Conservation (phyloP, 257 asterid species). For the Eucommia ulmoides region DNA sequence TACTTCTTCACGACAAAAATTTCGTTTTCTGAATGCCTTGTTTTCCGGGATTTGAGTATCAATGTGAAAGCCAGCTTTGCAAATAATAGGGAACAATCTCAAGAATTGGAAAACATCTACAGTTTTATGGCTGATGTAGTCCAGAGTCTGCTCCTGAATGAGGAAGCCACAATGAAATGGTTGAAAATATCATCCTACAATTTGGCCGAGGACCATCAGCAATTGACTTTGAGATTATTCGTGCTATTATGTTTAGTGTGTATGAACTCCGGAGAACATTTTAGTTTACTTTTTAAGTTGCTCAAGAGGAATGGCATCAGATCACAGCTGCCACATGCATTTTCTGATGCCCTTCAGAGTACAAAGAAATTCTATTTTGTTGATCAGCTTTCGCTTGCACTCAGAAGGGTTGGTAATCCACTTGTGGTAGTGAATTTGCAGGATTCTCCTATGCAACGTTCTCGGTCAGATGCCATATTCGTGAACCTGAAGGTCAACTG, state of each 20-base stretch:
- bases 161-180: slow-evolving; percentile 19
- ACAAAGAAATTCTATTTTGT: slow-evolving; percentile 1
- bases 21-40: slow-evolving; percentile 29
- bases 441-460: neutral
- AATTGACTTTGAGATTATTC: slow-evolving; percentile 32
- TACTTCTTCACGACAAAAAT: slow-evolving; percentile 34
- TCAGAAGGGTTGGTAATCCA: slow-evolving; percentile 34
- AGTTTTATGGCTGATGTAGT: slow-evolving; percentile 10
- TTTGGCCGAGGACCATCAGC: slow-evolving; percentile 12
- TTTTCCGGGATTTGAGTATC: slow-evolving; percentile 13
- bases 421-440: slow-evolving; percentile 22
- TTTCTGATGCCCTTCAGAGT: slow-evolving; percentile 17
- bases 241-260: slow-evolving; percentile 29
- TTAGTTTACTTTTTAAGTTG: slow-evolving; percentile 3
- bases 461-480: slow-evolving; percentile 23
- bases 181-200: slow-evolving; percentile 6
- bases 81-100: neutral
- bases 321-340: slow-evolving; percentile 21
- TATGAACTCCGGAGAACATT: slow-evolving; percentile 22
- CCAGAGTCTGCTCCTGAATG: slow-evolving; percentile 9
- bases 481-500: slow-evolving; percentile 18
- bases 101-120: neutral
- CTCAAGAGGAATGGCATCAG: slow-evolving; percentile 7
- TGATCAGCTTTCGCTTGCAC: slow-evolving; percentile 27
- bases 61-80: slow-evolving; percentile 1